These are phyloP conservation scores for Podaxis sp. DNA, from an alignment of 768 basidiomycete species.

Conservation along the genomic window DNA sequence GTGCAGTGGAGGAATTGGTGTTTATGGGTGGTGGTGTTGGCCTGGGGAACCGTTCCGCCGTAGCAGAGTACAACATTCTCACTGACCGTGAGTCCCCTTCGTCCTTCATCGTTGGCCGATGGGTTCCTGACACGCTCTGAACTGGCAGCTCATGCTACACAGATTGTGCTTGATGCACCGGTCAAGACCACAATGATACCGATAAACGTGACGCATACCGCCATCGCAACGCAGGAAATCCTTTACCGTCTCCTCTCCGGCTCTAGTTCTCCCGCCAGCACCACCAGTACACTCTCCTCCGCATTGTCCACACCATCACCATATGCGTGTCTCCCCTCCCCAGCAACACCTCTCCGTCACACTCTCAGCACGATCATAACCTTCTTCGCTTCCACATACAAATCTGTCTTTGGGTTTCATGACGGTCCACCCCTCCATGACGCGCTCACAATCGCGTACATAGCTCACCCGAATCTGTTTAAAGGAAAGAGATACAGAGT, in stretches of 20 bases:
- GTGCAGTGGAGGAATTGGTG: slow-evolving; percentile 65
- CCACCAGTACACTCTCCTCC: background rate
- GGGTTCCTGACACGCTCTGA: background rate
- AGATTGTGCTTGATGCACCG: slow-evolving; percentile 75
- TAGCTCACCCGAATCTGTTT: slow-evolving; percentile 71
- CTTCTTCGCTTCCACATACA: slow-evolving; percentile 75
- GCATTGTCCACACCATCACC: background rate
- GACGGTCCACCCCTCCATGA: slow-evolving; percentile 85
- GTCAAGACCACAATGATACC: slow-evolving; percentile 77
- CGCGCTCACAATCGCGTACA: slow-evolving; percentile 77
- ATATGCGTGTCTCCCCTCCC: slow-evolving; percentile 29
- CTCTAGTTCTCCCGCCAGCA: slow-evolving; percentile 6
- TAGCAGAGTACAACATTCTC: slow-evolving; percentile 81
- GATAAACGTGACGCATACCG: slow-evolving; percentile 86
- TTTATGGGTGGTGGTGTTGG: slow-evolving; percentile 95
- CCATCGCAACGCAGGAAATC: slow-evolving; percentile 62
- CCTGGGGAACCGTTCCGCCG: slow-evolving; percentile 76
- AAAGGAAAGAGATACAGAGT: slow-evolving; percentile 64
- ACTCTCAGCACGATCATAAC: slow-evolving; percentile 73
- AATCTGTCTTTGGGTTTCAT: slow-evolving; percentile 56
- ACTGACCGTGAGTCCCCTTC: slow-evolving; percentile 67
- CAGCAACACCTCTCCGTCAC: slow-evolving; percentile 55
- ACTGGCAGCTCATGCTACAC: slow-evolving; percentile 69
- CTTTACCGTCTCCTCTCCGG: slow-evolving; percentile 53
- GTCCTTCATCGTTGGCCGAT: background rate